phyloP scores from a whole-genome alignment of 2,329 filamentous ascomycete species.

The Lecanicillium sp. region DNA sequence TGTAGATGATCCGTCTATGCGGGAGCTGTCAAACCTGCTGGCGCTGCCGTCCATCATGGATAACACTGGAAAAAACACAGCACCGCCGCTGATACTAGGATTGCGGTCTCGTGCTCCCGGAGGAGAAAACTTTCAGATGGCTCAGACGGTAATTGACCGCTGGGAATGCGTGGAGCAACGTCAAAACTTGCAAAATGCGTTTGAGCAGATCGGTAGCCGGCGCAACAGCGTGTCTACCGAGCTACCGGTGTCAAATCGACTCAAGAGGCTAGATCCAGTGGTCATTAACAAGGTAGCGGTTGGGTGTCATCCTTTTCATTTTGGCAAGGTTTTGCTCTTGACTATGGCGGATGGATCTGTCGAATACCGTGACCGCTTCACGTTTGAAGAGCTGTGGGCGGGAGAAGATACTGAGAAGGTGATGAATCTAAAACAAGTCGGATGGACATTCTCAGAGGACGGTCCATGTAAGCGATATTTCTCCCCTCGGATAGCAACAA shows the following conservation, averaged over 20 bases:
- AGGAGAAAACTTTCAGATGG: slow-evolving; percentile 49
- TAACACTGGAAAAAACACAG: slow-evolving; percentile 44
- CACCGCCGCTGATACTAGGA: slow-evolving; percentile 58
- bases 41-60: slow-evolving; percentile 61
- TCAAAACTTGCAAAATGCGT: slow-evolving; percentile 63
- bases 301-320: slow-evolving; percentile 57
- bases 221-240: slow-evolving; percentile 41
- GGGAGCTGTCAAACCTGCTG: slow-evolving; percentile 65
- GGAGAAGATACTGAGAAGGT: slow-evolving; percentile 58
- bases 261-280: slow-evolving; percentile 61
- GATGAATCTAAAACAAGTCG: slow-evolving; percentile 64
- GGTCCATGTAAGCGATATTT: slow-evolving; percentile 47
- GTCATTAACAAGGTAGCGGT: slow-evolving; percentile 64
- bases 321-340: slow-evolving; percentile 64
- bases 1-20: slow-evolving; percentile 43
- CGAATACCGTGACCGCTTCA: slow-evolving; percentile 69
- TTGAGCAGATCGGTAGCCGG: slow-evolving; percentile 63
- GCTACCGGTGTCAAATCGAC: slow-evolving; percentile 23
- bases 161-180: slow-evolving; percentile 71
- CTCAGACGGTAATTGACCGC: slow-evolving; percentile 67
- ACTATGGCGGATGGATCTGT: slow-evolving; percentile 73
- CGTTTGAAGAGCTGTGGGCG: slow-evolving; percentile 59
- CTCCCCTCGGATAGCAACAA: background rate
- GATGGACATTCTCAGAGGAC: slow-evolving; percentile 62
- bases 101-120: slow-evolving; percentile 57